Conservation (phyloP, 2,329 filamentous ascomycete species). For the Samsoniella hepiali region DNA sequence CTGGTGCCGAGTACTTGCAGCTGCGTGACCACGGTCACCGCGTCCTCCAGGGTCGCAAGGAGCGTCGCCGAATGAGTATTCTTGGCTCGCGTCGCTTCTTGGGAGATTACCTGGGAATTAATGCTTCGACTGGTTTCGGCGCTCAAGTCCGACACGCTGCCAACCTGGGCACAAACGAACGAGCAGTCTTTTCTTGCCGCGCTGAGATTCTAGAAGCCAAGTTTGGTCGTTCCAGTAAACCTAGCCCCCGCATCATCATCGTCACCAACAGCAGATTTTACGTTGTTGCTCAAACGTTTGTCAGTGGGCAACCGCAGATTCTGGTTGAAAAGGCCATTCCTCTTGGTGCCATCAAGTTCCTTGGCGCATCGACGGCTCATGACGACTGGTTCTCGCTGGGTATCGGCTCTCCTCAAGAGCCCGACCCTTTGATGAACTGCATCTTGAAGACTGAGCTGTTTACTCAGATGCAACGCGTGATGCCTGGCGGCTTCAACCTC, state of each 20-base stretch:
- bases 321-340: constrained; percentile 77
- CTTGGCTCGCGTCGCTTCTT: constrained; percentile 88
- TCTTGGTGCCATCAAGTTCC: constrained; percentile 82
- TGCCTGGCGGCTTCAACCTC: constrained; percentile 76
- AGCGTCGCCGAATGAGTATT: constrained; percentile 85
- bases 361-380: constrained; percentile 74
- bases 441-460: constrained; percentile 97
- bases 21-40: constrained; percentile 84
- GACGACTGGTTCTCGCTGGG: constrained; percentile 98
- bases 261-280: constrained; percentile 86
- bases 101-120: constrained; percentile 90
- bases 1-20: constrained; percentile 83
- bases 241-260: constrained; percentile 78
- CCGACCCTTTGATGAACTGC: constrained; percentile 91
- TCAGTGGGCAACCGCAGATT: constrained; percentile 79
- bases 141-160: constrained; percentile 75
- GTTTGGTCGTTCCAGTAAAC: constrained; percentile 93
- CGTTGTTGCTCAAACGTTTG: constrained; percentile 78
- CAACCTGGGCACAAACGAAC: constrained; percentile 68
- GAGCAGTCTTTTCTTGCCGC: constrained; percentile 83
- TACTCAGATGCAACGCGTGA: constrained; percentile 78
- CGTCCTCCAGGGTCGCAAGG: constrained; percentile 80
- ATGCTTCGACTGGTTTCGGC: constrained; percentile 74
- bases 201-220: constrained; percentile 89
- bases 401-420: constrained; percentile 82